Conservation (phyloP, 1,284 basidiomycete species). For the Cerioporus squamosus region DNA sequence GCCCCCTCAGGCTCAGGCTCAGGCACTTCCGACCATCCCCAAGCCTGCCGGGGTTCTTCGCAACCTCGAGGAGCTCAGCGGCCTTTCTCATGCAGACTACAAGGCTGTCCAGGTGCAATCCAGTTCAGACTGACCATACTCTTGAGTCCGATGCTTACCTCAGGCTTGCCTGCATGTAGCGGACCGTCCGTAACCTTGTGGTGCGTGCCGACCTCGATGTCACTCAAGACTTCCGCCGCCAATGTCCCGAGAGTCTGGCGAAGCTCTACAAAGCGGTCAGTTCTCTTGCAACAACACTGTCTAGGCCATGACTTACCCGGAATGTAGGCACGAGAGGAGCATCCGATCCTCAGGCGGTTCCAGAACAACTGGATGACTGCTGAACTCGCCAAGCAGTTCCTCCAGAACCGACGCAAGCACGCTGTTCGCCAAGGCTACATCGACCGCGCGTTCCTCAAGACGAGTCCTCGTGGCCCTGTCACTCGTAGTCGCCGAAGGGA, state of each 20-base stretch:
- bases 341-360: constrained; percentile 1
- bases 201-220: neutral
- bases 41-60: neutral
- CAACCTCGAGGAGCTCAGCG: neutral
- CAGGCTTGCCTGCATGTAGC: neutral
- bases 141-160: neutral
- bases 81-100: neutral
- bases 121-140: neutral
- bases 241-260: neutral
- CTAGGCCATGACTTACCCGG: neutral
- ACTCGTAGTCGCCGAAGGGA: no score
- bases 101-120: neutral
- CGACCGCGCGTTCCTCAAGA: neutral
- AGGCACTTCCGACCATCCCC: neutral
- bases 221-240: constrained; percentile 5
- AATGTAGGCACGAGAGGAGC: constrained; percentile 10
- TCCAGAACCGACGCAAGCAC: constrained; percentile 1
- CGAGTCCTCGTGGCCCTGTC: no score
- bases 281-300: neutral
- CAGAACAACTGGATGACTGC: constrained; percentile 1
- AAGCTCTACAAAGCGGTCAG: constrained; percentile 1
- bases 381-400: neutral
- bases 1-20: no score
- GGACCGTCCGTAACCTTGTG: constrained; percentile 4
- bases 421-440: neutral